These are phyloP conservation scores for Trametes elegans DNA, from an alignment of 768 basidiomycete genomes.

Conservation along the genomic window DNA sequence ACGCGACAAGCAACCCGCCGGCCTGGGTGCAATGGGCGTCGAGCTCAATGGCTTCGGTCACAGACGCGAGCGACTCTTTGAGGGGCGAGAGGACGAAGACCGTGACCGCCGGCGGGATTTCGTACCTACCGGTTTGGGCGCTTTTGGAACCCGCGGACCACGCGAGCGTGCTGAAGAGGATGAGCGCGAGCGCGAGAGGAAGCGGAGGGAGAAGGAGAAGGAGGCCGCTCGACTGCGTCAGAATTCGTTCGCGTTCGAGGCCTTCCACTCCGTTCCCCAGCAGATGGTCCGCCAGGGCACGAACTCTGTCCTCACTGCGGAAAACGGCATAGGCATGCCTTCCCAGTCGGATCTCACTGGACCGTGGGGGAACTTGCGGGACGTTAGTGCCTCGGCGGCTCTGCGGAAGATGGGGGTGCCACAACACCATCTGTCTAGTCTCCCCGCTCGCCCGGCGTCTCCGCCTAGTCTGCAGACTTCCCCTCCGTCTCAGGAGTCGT, in stretches of 20 bases:
- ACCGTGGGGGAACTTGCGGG: conserved; percentile 28
- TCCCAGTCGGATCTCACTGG: conserved; percentile 19
- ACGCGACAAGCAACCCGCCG: conserved; percentile 22
- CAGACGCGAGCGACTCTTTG: conserved; percentile 26
- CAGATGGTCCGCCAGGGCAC: conserved; percentile 35
- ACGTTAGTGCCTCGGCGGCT: conserved; percentile 25
- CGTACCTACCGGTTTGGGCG: conserved; percentile 30
- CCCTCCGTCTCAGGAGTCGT: conserved; percentile 25
- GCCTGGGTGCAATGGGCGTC: conserved; percentile 32
- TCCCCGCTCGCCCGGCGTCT: conserved; percentile 27
- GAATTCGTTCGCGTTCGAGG: conserved; percentile 61
- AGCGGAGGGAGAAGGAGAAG: conserved; percentile 53
- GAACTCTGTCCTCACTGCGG: conserved; percentile 32
- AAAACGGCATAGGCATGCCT: conserved; percentile 23
- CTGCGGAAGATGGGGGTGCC: conserved; percentile 29
- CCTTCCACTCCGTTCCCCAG: conserved; percentile 66
- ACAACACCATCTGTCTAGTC: conserved; percentile 18
- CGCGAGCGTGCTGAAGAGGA: conserved; percentile 67
- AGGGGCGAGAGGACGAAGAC: conserved; percentile 48
- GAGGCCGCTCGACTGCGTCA: conserved; percentile 44
- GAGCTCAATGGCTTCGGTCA: conserved; percentile 34
- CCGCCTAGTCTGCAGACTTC: conserved; percentile 24
- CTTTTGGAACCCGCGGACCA: conserved; percentile 44
- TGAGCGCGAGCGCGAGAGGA: conserved; percentile 45
- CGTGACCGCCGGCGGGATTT: conserved; percentile 40